These are phyloP conservation scores for Carex littledalei DNA, from an alignment of 176 grass and related monocot species.

Conservation along the genomic window DNA sequence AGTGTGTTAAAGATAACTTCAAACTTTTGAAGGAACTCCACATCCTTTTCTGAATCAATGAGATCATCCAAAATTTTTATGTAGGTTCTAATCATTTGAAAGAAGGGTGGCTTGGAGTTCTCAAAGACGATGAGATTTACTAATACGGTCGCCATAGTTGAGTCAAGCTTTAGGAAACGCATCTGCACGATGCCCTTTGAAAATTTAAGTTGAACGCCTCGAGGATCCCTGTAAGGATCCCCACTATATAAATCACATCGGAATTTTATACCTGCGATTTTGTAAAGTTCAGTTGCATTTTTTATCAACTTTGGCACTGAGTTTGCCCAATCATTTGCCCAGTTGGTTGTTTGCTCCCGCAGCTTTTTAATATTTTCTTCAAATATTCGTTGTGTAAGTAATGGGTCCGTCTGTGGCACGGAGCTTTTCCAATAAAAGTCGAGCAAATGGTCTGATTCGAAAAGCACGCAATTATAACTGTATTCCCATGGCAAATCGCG, in stretches of 20 bases:
- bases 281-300: neutral
- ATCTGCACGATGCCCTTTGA: neutral
- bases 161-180: neutral
- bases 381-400: no score
- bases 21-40: neutral
- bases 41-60: neutral
- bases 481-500: no score
- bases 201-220: neutral
- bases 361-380: no score
- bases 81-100: neutral
- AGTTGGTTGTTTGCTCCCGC: no score
- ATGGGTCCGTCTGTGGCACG: no score
- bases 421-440: no score
- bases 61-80: neutral
- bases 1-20: neutral
- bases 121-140: slow-evolving; percentile 1
- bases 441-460: no score
- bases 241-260: no score
- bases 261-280: neutral
- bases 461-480: accelerated
- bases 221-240: no score
- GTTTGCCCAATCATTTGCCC: no score
- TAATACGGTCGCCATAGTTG: neutral
- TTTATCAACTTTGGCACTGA: no score
- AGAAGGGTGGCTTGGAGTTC: neutral